A percentile compares a stretch with the other conserved stretches of the same genome.
phyloP scores from a whole-genome alignment of 495 filamentous ascomycete species.

The Talaromyces ruber region DNA sequence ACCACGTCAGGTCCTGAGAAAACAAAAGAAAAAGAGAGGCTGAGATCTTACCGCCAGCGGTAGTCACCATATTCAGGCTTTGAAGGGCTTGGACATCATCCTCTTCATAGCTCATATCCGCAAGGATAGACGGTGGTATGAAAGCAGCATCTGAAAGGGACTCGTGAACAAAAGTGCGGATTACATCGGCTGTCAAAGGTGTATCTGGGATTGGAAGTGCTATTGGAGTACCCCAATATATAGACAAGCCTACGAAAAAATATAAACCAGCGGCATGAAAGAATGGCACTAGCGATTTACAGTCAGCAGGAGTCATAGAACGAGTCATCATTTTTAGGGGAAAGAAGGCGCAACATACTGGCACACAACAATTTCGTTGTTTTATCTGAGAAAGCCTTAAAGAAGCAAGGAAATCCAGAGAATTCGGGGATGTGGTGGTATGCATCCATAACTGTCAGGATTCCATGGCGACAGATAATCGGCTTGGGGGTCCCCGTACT shows the following conservation, averaged over 20 bases:
- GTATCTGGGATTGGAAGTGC: not conserved
- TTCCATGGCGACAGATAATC: slow-evolving; percentile 8
- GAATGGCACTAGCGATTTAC: not conserved
- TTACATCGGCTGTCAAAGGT: not conserved
- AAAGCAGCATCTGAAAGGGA: slow-evolving; percentile 11
- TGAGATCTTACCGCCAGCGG: not conserved
- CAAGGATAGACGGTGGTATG: slow-evolving; percentile 17
- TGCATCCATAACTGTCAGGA: not conserved
- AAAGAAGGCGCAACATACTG: not conserved
- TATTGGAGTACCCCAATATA: not conserved
- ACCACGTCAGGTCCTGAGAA: not conserved
- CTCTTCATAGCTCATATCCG: slow-evolving; percentile 19
- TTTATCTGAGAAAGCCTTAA: not conserved
- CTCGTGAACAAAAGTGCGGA: slow-evolving; percentile 6
- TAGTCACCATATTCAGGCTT: not conserved
- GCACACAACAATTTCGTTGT: not conserved
- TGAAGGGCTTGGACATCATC: not conserved
- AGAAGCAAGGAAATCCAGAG: not conserved
- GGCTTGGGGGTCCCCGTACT: slow-evolving; percentile 38
- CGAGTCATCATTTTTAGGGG: not conserved
- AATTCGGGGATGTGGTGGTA: not conserved
- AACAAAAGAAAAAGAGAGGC: not conserved
- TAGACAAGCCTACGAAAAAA: not conserved
- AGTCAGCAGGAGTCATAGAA: not conserved
- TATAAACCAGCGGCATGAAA: not conserved